Conservation (phyloP, 495 filamentous ascomycete genomes). For the Hypoxylon trugodes region DNA sequence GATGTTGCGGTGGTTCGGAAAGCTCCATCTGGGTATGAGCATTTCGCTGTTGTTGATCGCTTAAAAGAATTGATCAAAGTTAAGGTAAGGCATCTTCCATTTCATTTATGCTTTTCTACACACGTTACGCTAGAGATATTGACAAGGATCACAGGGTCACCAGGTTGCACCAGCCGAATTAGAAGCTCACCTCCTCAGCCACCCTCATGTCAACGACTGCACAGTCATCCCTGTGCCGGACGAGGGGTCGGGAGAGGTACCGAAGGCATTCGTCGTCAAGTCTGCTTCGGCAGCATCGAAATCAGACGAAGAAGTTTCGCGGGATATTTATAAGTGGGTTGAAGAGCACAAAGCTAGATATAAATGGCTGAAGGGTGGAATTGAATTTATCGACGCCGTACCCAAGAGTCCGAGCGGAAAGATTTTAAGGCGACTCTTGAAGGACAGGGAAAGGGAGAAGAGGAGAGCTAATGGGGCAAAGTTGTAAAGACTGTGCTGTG, state of each 20-base stretch:
- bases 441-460: constrained; percentile 79
- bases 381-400: constrained; percentile 77
- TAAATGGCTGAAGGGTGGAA: constrained; percentile 89
- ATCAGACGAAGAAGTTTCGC: constrained; percentile 55
- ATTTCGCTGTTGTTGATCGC: constrained; percentile 84
- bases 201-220: constrained; percentile 81
- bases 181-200: constrained; percentile 85
- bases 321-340: constrained; percentile 77
- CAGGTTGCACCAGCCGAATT: constrained; percentile 95
- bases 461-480: constrained; percentile 68
- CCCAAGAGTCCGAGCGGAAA: constrained; percentile 95
- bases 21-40: constrained; percentile 72
- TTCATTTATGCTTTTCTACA: not conserved
- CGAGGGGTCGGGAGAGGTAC: constrained; percentile 78
- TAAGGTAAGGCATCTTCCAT: constrained; percentile 65
- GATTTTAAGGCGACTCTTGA: constrained; percentile 82
- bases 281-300: constrained; percentile 67
- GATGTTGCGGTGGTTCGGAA: constrained; percentile 80
- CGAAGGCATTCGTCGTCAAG: constrained; percentile 89
- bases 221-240: constrained; percentile 85
- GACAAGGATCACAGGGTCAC: constrained; percentile 63
- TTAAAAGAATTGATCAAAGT: constrained; percentile 96
- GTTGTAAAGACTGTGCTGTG: constrained; percentile 39
- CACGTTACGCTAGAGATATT: not conserved
- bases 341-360: constrained; percentile 84